Base-by-base conservation (phyloP, 768 basidiomycete genomes). In the Nidula microcarpa region DNA sequence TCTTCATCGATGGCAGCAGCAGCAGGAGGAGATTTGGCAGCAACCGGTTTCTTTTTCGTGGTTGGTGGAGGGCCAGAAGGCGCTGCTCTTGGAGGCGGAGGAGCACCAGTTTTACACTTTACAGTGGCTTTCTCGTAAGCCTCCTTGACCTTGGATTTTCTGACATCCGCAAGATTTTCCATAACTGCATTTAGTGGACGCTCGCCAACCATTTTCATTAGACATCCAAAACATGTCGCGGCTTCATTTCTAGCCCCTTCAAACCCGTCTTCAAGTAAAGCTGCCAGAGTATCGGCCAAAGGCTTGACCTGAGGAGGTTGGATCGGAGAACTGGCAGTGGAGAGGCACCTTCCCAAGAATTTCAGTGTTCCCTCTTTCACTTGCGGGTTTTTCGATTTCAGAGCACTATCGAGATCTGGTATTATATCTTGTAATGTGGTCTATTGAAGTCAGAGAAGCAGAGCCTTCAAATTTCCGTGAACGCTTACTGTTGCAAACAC, bases 161-260 rank as follows among this genome's bases (percentile, higher is more conserved):
- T 78, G 17, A 96, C 76, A 61, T 98, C 94, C 14, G 91, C 85
- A 53, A 98, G 74, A 7, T 80, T 75, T 56, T 98, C 95, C 75
- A 96, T 79, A 6, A 90, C 74, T 1, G 91, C 91, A 63, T 89
- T 94, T 44, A 99, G 78, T 14, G 89, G 87, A 32, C 96, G 78
- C 65, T 98, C 96, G 17, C 97, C 97, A 9, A 98, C 82, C 81
- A 98, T 95, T 76, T 91, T 98, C 90, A 95, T 95, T 59, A 98
- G 71, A 0, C 85, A 87, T 14, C 96, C 97, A 34, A 99, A 75
- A 60, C 86, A 89, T 37, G 79, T 79, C 0, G 94, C 94, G n/a
- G 94, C 91, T 58, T 94, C 90, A 53, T 86, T 87, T 43, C 97
- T 81, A 23, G 94, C 92, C 33, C 89, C 89, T 65, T 92, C 96